Evolutionary conservation across 306 rosid genomes (phyloP).

Genomic region (Malus orientalis): DNA sequence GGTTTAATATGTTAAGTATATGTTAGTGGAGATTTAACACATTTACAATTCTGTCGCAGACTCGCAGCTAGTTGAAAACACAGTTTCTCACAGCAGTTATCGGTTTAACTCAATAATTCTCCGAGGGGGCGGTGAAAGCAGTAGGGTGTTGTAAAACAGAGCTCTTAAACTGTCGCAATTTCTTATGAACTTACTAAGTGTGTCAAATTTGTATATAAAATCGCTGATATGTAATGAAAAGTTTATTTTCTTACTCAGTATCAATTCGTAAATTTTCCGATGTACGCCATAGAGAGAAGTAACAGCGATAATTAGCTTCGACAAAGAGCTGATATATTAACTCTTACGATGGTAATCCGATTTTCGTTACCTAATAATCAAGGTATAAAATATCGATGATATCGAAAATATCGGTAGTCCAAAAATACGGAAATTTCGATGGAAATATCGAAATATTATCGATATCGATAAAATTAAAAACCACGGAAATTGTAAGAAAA

Average conservation of each 20-base stretch:
- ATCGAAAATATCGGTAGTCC: no score
- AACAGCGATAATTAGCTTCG: no score
- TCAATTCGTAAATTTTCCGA: background rate
- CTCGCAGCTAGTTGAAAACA: background rate
- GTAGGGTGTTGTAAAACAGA: background rate
- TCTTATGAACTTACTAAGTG: background rate
- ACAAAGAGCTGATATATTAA: background rate
- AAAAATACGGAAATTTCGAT: no score
- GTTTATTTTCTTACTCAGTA: background rate
- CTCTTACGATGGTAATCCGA: background rate
- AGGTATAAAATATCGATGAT: no score
- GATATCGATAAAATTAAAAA: no score
- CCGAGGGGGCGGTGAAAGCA: background rate
- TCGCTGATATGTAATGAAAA: background rate
- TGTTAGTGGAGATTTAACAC: background rate
- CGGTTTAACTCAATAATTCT: background rate
- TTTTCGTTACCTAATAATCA: background rate
- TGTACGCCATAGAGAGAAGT: background rate
- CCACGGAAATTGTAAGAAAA: no score
- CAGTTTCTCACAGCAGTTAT: background rate
- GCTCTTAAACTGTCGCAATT: background rate
- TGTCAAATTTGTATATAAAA: background rate
- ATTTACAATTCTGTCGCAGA: background rate
- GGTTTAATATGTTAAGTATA: background rate
- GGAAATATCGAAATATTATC: no score